phyloP scores from a whole-genome alignment of 1,284 basidiomycete genomes.

The Pseudomicrostroma phylloplanum region DNA sequence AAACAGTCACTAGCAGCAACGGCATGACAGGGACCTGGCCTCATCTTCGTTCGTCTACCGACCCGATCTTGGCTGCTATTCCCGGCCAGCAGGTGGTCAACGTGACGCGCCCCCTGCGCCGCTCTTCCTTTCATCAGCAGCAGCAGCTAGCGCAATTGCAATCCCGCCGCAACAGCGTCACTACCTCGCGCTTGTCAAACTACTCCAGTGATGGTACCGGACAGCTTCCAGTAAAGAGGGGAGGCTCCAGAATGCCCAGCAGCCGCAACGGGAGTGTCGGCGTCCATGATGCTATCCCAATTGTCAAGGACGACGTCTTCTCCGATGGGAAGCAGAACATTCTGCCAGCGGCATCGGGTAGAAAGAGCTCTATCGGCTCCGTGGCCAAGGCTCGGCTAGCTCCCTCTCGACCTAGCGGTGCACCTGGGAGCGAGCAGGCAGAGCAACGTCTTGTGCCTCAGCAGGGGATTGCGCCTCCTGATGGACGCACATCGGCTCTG shows the following conservation, averaged over 20 bases:
- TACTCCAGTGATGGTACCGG: slow-evolving; percentile 15
- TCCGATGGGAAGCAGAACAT: slow-evolving; percentile 10
- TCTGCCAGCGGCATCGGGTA: neutral
- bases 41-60: too few species aligned
- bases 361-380: neutral
- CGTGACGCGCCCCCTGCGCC: slow-evolving; percentile 27
- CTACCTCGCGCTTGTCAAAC: slow-evolving; percentile 29
- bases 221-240: neutral
- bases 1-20: too few species aligned
- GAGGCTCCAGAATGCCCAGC: slow-evolving; percentile 18
- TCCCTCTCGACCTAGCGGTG: neutral
- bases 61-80: too few species aligned
- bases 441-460: too few species aligned
- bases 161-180: slow-evolving; percentile 2
- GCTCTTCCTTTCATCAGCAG: slow-evolving; percentile 33
- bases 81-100: slow-evolving; percentile 7
- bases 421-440: neutral
- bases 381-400: neutral
- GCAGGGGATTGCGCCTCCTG: too few species aligned
- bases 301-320: slow-evolving; percentile 39
- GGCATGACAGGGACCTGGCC: too few species aligned
- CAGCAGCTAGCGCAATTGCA: slow-evolving; percentile 24
- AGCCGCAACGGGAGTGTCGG: slow-evolving; percentile 31
- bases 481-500: neutral
- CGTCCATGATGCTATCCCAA: slow-evolving; percentile 40